Base-by-base conservation (phyloP, 2,329 filamentous ascomycete genomes). In the Sporothrix variecibatus region DNA sequence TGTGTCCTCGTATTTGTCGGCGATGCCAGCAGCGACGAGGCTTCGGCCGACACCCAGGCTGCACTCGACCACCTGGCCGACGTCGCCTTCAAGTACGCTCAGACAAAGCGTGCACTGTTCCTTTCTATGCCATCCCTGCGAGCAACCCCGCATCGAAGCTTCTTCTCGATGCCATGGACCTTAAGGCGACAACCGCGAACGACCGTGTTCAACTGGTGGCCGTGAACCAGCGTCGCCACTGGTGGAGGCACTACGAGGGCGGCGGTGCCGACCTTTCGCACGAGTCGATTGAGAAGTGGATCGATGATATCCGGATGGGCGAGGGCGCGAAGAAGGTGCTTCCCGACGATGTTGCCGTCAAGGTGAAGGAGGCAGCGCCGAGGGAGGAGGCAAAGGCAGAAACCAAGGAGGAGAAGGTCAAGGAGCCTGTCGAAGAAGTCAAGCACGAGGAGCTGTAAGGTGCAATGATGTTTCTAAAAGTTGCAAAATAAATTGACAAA, bases 251-350 rank as follows among this genome's bases (percentile, higher is more conserved):
- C 74, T 96, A 93, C 67, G 89, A 87, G 7, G 72, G 51, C 3
- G 74, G 64, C 20, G 62, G n/a, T 17, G 38, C 1, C 2, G 84
- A 88, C 60, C 90, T 90, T 62, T 89, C 88, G 72, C 80, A 86
- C 31, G 85, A 88, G 72, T 88, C 87, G 34, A 85, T 99, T 40
- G 94, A 97, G 84, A 85, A 85, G 76, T 99, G 95, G 94, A 89
- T 99, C 75, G 96, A 99, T 79, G 87, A 89, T n/a, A 94, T 98
- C 76, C 91, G 94, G 51, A 88, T 99, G 86, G 94, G 95, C 71
- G 95, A 98, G 80, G 93, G 94, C 2, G 84, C 88, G 75, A 98
- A 95, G 86, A 87, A 90, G 79, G 93, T 91, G 84, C 81, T 96
- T 58, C 93, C 93, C 0, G 87, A 88, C 74, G 88, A 86, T 1